Evolutionary conservation across 2,329 filamentous ascomycete species (phyloP).

Genomic region (Orbilia javanica): DNA sequence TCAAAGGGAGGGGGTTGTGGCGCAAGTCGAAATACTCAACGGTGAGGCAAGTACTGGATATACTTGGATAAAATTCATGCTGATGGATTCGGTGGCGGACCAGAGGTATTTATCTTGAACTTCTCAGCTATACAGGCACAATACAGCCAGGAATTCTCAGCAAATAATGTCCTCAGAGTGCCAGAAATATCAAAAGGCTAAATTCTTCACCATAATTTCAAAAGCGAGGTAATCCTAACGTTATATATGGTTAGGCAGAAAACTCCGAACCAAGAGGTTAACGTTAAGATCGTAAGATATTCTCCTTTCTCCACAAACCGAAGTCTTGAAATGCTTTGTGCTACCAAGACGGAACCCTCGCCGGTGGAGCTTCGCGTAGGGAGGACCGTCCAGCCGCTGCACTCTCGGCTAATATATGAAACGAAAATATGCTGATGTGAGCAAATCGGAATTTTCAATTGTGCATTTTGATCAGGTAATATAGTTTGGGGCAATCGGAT

Average conservation of each 20-base stretch:
- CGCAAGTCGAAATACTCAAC: no score
- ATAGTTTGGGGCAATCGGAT: no score
- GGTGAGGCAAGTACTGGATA: background rate
- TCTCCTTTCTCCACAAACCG: constrained; percentile 5
- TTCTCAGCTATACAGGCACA: background rate
- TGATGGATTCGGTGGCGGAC: background rate
- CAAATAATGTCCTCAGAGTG: background rate
- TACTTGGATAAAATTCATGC: background rate
- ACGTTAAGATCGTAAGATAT: constrained; percentile 28
- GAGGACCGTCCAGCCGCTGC: constrained; percentile 18
- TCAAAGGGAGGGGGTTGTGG: no score
- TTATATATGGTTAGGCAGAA: constrained; percentile 6
- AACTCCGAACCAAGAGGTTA: background rate
- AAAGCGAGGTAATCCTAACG: constrained; percentile 12
- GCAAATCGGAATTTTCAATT: background rate
- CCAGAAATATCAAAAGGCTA: background rate
- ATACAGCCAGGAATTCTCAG: background rate
- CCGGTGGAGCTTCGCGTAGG: constrained; percentile 7
- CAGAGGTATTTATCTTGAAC: background rate
- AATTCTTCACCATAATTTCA: constrained; percentile 13
- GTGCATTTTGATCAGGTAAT: constrained; percentile 18
- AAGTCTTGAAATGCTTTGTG: background rate
- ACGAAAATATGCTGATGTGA: constrained; percentile 18
- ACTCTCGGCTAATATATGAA: constrained; percentile 35
- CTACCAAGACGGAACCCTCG: constrained; percentile 34